Evolutionary conservation across 2,329 filamentous ascomycete species (phyloP), one percentile per base, ranked within the genome.

Genomic region (Epichloe hybrida): DNA sequence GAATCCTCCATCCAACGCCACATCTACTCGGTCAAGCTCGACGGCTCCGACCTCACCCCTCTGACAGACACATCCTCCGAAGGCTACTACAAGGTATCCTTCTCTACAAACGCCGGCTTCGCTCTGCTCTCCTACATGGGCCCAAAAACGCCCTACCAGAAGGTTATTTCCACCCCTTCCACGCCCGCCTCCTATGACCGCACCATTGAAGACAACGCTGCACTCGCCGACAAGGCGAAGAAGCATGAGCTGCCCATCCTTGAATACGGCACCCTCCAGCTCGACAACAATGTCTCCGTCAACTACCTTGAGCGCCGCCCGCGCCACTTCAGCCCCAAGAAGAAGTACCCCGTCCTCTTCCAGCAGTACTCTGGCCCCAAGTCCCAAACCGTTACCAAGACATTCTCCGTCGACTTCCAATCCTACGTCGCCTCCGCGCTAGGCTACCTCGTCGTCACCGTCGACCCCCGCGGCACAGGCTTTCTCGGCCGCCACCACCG

Each of bases 311-410:
- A 98, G 67, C 84, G 89, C 34, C 85, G 88, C 0, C 93, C 93
- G 5, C 86, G 90, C 1, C 85, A 95, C 66, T 98, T 97, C 63
- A 79, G 89, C 64, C 73, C 80, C 17, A 82, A 81, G 59, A 90
- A 86, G 68, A 82, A 86, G 62, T 97, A 98, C 59, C 93, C 93
- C 0, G 89, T 98, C 1, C 77, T 98, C 4, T 98, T 98, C 74
- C 84, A 87, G 61, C 83, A 96, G 53, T 98, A 98, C 71, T 91
- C 88, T 23, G 93, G 93, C 0, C 93, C 93, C 0, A 88, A 86
- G n/a, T 96, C 89, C 17, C 94, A 98, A 64, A 79, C 79, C 7
- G 93, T 98, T 2, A 75, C 79, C 59, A 90, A 91, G 64, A 76
- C 69, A 51, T 98, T 96, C 69, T 68, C 66, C 9, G 81, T 98